Base-by-base conservation (phyloP, 495 filamentous ascomycete genomes). In the Physcia stellaris region DNA sequence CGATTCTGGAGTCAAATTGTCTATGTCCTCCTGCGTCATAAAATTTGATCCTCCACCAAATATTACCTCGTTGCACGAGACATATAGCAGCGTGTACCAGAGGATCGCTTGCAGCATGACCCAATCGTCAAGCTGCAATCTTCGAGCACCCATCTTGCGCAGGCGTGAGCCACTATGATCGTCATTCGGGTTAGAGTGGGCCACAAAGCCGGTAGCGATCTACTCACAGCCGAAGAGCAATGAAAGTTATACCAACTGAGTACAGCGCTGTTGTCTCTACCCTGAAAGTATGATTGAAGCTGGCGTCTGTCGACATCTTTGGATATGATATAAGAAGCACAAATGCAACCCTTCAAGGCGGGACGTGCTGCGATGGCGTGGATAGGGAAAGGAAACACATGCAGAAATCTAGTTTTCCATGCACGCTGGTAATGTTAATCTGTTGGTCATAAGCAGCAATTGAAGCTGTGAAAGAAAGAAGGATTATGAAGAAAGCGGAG, bases 1-100 rank as follows among this genome's bases (percentile, higher is more conserved):
- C n/a, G 49, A 58, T 4, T 48, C 30, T 2, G 53, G 53, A 1
- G 64, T 71, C 28, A 73, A 43, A 6, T 48, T 46, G 3, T 33
- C 34, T 0, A 50, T 54, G 32, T 70, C 58, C 19, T 67, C 63
- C 1, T 54, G 45, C 2, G 50, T 54, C 58, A 70, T 64, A 34
- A 75, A 42, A 51, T 75, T 73, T 13, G 67, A 71, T 3, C 71
- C 69, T 41, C 69, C 71, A 4, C 67, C 67, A 1, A 56, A 54
- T 7, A 59, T 63, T 17, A 74, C 64, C 39, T 63, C 29, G 37
- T 72, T 74, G 26, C 73, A 42, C 5, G 65, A 58, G 7, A 71
- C 63, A 39, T 63, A 60, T n/a, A 75, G 50, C 15, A 66, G 49
- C 0, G 69, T 75, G 45, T 71, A 75, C 60, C 65, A 65, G n/a